Percentiles rank a stretch among this genome's conserved stretches.
phyloP scores from a whole-genome alignment of 768 basidiomycete species.

The Serendipita sp. region DNA sequence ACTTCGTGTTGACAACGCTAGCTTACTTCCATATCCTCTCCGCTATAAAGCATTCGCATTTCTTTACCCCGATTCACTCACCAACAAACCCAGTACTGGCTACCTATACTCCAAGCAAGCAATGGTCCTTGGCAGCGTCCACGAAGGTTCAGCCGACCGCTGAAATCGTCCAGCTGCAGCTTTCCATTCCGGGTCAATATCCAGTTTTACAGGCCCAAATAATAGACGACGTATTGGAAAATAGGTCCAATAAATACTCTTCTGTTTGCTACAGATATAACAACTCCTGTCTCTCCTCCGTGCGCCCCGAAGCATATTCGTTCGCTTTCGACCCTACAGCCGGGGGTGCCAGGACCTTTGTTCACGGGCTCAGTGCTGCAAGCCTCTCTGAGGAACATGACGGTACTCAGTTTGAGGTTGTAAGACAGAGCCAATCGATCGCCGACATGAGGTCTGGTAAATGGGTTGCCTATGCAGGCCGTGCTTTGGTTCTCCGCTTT shows the following conservation, averaged over 20 bases:
- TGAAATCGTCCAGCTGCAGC: constrained; percentile 3
- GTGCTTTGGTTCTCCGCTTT: constrained; percentile 61
- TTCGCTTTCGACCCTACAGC: constrained; percentile 29
- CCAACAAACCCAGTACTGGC: constrained; percentile 23
- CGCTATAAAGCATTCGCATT: constrained; percentile 76
- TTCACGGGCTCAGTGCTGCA: constrained; percentile 9
- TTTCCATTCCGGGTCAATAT: not conserved
- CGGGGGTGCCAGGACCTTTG: constrained; percentile 15
- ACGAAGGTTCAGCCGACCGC: not conserved
- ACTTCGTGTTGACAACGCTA: constrained; percentile 77
- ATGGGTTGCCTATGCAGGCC: constrained; percentile 79
- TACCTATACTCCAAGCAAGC: not conserved
- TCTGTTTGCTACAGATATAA: not conserved
- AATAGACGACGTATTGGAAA: not conserved
- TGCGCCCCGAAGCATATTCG: constrained; percentile 29
- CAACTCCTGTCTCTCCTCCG: constrained; percentile 12
- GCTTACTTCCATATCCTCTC: constrained; percentile 89
- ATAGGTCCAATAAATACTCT: not conserved
- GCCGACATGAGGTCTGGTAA: constrained; percentile 63
- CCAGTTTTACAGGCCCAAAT: not conserved
- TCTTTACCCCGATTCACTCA: constrained; percentile 41
- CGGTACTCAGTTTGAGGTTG: not conserved
- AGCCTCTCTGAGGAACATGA: not conserved
- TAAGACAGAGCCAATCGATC: constrained; percentile 31
- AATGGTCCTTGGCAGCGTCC: not conserved